phyloP scores from a whole-genome alignment of 2,329 filamentous ascomycete genomes.

The Colletotrichum sp. region DNA sequence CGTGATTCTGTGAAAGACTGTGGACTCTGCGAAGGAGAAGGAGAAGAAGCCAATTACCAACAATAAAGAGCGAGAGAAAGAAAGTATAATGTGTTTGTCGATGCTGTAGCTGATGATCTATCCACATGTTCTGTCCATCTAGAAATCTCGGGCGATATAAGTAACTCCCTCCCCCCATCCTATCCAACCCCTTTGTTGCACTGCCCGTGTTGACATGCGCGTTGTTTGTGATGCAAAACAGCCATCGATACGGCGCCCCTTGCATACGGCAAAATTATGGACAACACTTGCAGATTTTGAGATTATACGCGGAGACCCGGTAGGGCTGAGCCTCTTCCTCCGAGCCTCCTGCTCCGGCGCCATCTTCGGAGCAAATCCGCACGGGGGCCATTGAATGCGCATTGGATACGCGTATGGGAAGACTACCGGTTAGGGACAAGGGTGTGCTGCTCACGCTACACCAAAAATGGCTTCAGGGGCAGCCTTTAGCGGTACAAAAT shows the following conservation, averaged over 20 bases:
- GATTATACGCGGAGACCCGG: slow-evolving; percentile 10
- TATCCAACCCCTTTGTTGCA: not conserved
- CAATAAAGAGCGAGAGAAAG: not conserved
- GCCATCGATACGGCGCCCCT: not conserved
- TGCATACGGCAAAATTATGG: not conserved
- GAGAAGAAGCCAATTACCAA: not conserved
- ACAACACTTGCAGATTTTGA: slow-evolving; percentile 1
- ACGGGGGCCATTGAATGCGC: not conserved
- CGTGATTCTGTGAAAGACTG: not conserved
- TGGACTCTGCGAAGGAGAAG: not conserved
- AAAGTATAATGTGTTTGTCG: not conserved
- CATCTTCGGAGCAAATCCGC: not conserved
- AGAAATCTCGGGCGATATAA: not conserved
- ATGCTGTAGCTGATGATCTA: not conserved
- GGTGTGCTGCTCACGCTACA: not conserved
- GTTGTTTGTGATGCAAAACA: not conserved
- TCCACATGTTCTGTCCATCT: not conserved
- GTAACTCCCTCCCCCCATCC: not conserved
- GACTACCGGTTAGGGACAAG: not conserved
- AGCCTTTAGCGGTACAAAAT: not conserved
- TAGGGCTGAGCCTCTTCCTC: slow-evolving; percentile 10
- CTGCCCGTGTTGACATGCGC: not conserved
- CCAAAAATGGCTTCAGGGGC: not conserved
- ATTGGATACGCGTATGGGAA: slow-evolving; percentile 1
- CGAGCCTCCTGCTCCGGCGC: not conserved